Percentiles rank a stretch among this genome's conserved stretches.
Evolutionary conservation across 164 flowering plant species (phyloP).

Genomic region (Chloranthus sessilifolius): DNA sequence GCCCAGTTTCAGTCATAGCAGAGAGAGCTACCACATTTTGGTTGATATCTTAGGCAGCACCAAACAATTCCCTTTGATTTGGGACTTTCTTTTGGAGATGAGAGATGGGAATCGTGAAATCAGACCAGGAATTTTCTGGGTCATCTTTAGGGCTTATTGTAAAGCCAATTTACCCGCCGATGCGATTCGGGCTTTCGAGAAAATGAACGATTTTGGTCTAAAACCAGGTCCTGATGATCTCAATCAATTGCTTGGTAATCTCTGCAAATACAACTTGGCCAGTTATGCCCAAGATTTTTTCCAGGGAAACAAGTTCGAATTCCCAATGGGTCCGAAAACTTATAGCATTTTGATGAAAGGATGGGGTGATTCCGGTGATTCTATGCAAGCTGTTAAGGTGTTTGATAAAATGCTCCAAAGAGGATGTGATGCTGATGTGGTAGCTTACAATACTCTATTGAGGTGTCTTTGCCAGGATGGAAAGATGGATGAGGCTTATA

Average conservation of each 20-base stretch:
- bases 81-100: constrained; percentile 73
- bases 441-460: constrained; percentile 59
- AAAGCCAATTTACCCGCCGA: constrained; percentile 68
- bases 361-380: constrained; percentile 55
- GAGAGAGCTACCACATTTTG: constrained; percentile 47
- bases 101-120: constrained; percentile 34
- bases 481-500: constrained; percentile 54
- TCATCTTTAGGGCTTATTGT: constrained; percentile 62
- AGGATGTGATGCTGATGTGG: constrained; percentile 46
- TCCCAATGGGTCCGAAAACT: constrained; percentile 38
- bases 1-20: constrained; percentile 48
- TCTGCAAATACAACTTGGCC: constrained; percentile 65
- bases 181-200: constrained; percentile 65
- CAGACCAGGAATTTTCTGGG: constrained; percentile 47
- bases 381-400: constrained; percentile 42
- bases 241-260: constrained; percentile 42
- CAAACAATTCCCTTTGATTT: constrained; percentile 70
- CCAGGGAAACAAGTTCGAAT: constrained; percentile 42
- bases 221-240: constrained; percentile 48
- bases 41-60: constrained; percentile 62
- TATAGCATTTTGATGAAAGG: constrained; percentile 75
- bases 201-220: constrained; percentile 70
- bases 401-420: constrained; percentile 74
- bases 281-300: constrained; percentile 61
- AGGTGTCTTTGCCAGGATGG: constrained; percentile 65